Evolutionary conservation across 768 basidiomycete genomes (phyloP).

Genomic region (Butyriboletus loyo): DNA sequence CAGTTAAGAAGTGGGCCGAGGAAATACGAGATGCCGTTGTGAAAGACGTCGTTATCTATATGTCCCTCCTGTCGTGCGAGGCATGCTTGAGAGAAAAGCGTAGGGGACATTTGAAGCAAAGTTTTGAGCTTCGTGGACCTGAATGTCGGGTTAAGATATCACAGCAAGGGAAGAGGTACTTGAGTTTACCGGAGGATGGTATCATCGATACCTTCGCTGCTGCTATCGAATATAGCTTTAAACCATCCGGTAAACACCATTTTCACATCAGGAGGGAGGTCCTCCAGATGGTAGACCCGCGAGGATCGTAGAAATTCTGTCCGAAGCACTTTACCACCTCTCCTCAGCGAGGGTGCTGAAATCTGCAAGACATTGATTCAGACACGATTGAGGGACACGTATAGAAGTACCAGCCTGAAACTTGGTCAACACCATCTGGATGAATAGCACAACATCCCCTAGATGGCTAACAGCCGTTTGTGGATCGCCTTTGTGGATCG

Average conservation of each 20-base stretch:
- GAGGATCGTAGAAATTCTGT: conserved; percentile 53
- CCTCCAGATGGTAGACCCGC: conserved; percentile 38
- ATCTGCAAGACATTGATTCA: conserved; percentile 40
- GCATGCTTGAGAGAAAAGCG: conserved; percentile 65
- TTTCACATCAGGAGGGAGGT: conserved; percentile 42
- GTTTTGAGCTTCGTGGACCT: conserved; percentile 72
- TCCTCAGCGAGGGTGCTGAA: conserved; percentile 43
- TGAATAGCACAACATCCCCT: conserved; percentile 75
- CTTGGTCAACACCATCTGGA: conserved; percentile 61
- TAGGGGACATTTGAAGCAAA: conserved; percentile 63
- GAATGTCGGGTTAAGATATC: conserved; percentile 4
- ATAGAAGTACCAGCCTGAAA: conserved; percentile 49
- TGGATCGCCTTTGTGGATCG: conserved; percentile 59
- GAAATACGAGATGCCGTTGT: conserved; percentile 78
- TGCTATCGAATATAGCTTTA: conserved; percentile 73
- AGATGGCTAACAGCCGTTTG: conserved; percentile 77
- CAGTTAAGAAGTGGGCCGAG: conserved; percentile 69
- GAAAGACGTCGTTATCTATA: conserved; percentile 64
- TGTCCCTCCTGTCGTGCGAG: conserved; percentile 43
- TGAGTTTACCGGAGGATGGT: conserved; percentile 56
- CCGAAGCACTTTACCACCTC: conserved; percentile 45
- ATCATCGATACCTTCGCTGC: conserved; percentile 82
- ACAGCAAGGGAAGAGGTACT: background rate
- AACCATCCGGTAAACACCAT: conserved; percentile 57
- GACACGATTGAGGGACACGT: background rate